These are phyloP conservation scores for Calophaca sinica DNA, from an alignment of 306 rosid genomes.

Conservation along the genomic window DNA sequence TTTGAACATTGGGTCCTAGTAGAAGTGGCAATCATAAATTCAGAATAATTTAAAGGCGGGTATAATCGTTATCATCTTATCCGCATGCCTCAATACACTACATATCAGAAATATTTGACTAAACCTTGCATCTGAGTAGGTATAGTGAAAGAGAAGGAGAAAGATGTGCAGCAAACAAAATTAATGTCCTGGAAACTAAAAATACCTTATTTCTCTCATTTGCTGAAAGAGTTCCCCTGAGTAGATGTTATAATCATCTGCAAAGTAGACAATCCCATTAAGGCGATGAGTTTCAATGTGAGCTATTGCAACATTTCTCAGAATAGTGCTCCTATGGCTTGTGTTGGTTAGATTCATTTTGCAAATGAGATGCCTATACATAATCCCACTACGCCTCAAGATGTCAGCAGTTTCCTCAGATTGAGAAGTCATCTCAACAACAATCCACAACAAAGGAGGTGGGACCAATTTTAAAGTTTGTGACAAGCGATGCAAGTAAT, in stretches of 20 bases:
- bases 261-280: slow-evolving; percentile 88
- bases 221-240: slow-evolving; percentile 71
- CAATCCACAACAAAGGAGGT: slow-evolving; percentile 86
- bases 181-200: slow-evolving; percentile 23
- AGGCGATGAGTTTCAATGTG: slow-evolving; percentile 89
- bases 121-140: slow-evolving; percentile 14
- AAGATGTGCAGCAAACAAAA: neutral
- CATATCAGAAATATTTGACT: slow-evolving; percentile 1
- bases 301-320: slow-evolving; percentile 78
- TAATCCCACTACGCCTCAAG: slow-evolving; percentile 75
- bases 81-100: neutral
- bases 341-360: slow-evolving; percentile 62
- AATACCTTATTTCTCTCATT: slow-evolving; percentile 89
- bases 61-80: neutral
- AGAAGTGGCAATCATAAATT: neutral
- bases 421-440: slow-evolving; percentile 87
- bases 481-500: slow-evolving; percentile 75
- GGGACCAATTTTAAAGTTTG: slow-evolving; percentile 65
- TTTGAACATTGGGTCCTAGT: slow-evolving; percentile 1
- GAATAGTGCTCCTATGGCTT: slow-evolving; percentile 62
- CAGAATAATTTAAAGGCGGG: neutral
- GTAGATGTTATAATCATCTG: slow-evolving; percentile 73
- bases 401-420: slow-evolving; percentile 78
- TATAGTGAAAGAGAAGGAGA: slow-evolving; percentile 33
- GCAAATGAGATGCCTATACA: slow-evolving; percentile 88